Evolutionary conservation across 257 asterid genomes (phyloP).

Genomic region (Ajuga chamaepitys): DNA sequence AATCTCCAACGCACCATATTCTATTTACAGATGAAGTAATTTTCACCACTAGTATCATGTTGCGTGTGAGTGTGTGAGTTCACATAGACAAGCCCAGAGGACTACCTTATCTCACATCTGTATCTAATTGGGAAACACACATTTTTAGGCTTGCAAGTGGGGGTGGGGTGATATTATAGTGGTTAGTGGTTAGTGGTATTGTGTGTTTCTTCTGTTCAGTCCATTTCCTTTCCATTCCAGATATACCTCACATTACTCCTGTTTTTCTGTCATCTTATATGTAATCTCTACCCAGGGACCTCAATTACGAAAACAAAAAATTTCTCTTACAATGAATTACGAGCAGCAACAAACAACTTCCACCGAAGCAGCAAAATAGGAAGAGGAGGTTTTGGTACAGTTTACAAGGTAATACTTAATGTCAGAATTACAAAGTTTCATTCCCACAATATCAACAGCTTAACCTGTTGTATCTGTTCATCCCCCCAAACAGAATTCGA

Average conservation of each 20-base stretch:
- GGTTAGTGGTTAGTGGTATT: too few species aligned
- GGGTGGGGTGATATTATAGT: neutral
- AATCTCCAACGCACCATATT: neutral
- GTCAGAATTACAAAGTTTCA: neutral
- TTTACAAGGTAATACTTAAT: constrained; percentile 65
- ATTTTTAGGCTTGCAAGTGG: neutral
- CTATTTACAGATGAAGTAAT: neutral
- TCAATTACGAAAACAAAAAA: constrained; percentile 37
- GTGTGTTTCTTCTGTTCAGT: neutral
- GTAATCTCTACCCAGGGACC: constrained; percentile 33
- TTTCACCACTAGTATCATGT: constrained; percentile 11
- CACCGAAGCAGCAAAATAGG: constrained; percentile 64
- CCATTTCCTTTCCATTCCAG: neutral
- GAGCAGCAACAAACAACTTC: constrained; percentile 63
- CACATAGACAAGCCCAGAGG: neutral
- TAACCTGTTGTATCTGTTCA: constrained; percentile 10
- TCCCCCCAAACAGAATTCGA: neutral
- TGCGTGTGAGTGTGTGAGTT: constrained; percentile 2
- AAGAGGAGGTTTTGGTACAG: constrained; percentile 90
- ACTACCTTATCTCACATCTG: neutral
- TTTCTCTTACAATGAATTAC: constrained; percentile 57
- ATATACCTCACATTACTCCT: constrained; percentile 1
- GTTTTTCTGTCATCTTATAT: constrained; percentile 1
- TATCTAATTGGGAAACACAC: neutral
- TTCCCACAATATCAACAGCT: neutral